A percentile compares a stretch with the other conserved stretches of the same genome.
These are phyloP conservation scores for Rosa multiflora DNA, from an alignment of 306 rosid genomes.

Conservation along the genomic window DNA sequence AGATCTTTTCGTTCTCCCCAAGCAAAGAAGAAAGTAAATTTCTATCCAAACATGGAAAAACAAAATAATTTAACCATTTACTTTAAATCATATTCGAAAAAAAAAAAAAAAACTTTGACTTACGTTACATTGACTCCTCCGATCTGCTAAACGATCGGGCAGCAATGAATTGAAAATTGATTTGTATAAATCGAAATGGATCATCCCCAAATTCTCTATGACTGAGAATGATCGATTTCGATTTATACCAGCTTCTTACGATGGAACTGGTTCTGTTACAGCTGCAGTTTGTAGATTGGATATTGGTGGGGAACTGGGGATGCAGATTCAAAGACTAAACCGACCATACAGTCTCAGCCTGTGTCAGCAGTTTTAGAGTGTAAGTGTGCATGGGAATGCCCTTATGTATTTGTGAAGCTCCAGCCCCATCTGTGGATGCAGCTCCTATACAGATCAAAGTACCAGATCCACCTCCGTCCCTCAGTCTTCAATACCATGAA, in stretches of 20 bases:
- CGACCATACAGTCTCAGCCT: slow-evolving; percentile 42
- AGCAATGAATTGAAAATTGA: no score
- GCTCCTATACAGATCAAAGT: slow-evolving; percentile 53
- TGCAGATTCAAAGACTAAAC: slow-evolving; percentile 37
- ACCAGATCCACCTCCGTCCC: slow-evolving; percentile 37
- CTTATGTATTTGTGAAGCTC: slow-evolving; percentile 89
- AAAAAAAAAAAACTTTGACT: no score
- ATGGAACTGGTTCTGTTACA: slow-evolving; percentile 48
- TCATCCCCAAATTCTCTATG: no score
- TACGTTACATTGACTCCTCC: no score
- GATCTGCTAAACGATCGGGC: no score
- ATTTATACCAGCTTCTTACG: slow-evolving; percentile 36
- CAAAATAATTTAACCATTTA: neutral
- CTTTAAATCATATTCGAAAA: neutral
- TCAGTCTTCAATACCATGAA: slow-evolving; percentile 71
- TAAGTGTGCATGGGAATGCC: slow-evolving; percentile 89
- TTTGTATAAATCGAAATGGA: no score
- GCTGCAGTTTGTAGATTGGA: slow-evolving; percentile 62
- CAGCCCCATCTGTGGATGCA: slow-evolving; percentile 51
- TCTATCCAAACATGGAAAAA: neutral
- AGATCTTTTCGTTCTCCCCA: neutral
- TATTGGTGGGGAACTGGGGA: slow-evolving; percentile 30
- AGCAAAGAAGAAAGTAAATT: neutral
- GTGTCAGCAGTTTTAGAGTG: slow-evolving; percentile 51
- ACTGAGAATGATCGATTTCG: no score